Percentiles rank a stretch among this genome's conserved stretches.
Evolutionary conservation across 2,329 filamentous ascomycete species (phyloP).

Genomic region (Penicillium paneum): DNA sequence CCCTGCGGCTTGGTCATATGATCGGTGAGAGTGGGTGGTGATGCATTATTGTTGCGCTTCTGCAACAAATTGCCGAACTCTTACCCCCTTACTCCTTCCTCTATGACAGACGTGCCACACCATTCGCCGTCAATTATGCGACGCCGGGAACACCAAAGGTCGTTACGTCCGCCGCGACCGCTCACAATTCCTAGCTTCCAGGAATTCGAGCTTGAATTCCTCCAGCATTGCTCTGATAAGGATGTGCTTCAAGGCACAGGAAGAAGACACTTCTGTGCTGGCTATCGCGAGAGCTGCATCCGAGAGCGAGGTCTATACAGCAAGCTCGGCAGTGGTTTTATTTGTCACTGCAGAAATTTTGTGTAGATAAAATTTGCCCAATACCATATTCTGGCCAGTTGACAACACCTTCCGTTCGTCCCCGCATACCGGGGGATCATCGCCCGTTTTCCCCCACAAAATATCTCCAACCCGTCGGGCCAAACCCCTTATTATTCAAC

Average conservation of each 20-base stretch:
- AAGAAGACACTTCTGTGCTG: slow-evolving; percentile 52
- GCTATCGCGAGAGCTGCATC: slow-evolving; percentile 57
- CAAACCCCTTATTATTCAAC: not conserved
- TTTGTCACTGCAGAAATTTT: no score
- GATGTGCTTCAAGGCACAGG: slow-evolving; percentile 41
- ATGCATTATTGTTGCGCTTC: not conserved
- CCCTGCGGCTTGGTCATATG: slow-evolving; percentile 1
- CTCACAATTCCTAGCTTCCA: no score
- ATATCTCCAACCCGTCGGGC: not conserved
- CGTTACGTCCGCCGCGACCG: not conserved
- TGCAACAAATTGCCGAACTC: not conserved
- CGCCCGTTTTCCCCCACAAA: not conserved
- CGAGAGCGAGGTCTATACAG: slow-evolving; percentile 39
- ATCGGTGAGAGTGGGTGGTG: not conserved
- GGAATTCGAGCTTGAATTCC: not conserved
- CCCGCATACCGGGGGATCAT: not conserved
- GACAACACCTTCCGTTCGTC: not conserved
- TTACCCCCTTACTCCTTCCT: no score
- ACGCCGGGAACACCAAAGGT: no score
- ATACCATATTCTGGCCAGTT: not conserved
- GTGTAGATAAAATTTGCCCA: no score
- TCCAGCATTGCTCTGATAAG: no score
- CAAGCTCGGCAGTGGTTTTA: no score
- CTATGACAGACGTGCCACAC: not conserved
- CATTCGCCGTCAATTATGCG: not conserved